Conservation (phyloP, 2,329 filamentous ascomycete species). For the Nemania serpens region DNA sequence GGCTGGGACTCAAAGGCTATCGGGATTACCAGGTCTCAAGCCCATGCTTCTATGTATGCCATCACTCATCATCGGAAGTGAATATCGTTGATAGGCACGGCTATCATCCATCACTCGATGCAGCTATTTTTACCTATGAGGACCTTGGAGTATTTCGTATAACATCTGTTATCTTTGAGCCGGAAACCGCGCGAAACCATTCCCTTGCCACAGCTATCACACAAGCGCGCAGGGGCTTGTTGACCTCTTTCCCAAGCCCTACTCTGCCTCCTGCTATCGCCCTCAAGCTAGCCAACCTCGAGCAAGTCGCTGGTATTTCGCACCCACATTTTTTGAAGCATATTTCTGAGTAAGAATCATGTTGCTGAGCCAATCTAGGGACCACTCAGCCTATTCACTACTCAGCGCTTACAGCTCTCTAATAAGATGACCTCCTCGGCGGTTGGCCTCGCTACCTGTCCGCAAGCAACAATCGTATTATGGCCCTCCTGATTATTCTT, state of each 20-base stretch:
- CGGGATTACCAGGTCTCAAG: background rate
- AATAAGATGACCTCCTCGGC: background rate
- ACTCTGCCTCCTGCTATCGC: background rate
- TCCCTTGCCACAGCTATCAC: background rate
- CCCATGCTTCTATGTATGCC: background rate
- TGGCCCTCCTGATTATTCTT: background rate
- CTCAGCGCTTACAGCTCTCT: conserved; percentile 1
- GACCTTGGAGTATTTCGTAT: too few relatives aligned
- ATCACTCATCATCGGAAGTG: background rate
- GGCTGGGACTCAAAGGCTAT: background rate
- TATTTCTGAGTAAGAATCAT: background rate
- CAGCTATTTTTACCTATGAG: background rate
- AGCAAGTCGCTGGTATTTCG: background rate
- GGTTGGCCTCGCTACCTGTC: background rate
- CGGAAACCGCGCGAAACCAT: background rate
- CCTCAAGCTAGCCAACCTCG: background rate
- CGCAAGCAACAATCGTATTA: background rate
- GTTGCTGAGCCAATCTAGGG: background rate
- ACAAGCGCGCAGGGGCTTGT: background rate
- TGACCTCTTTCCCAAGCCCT: background rate
- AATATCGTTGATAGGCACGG: background rate
- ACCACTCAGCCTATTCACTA: background rate
- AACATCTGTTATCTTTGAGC: background rate
- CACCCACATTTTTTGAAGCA: too few relatives aligned
- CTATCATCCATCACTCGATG: background rate